Base-by-base conservation (phyloP, 2,329 filamentous ascomycete species). In the Davidsoniella eucalypti region DNA sequence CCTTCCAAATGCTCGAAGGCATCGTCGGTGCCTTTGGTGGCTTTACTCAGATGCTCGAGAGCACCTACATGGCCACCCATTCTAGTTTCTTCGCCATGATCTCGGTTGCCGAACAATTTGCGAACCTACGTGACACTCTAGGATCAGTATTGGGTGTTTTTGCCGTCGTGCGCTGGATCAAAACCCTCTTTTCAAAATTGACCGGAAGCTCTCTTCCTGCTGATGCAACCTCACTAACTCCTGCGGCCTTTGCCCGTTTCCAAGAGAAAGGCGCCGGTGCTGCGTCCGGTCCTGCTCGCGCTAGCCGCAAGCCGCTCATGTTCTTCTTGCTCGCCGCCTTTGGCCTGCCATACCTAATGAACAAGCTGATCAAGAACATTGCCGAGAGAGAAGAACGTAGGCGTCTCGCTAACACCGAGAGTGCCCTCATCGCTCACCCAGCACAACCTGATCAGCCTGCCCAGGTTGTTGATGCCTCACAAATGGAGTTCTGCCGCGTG, bases 21-120 rank as follows among this genome's bases (percentile, higher is more conserved):
- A 84, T 98, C 52, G 92, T 98, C 12, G 86, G 87, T 21, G 88
- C 92, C 2, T 98, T 98, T 69, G 88, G 88, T 17, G 92, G 93
- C 0, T 96, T 98, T 62, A 87, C 93, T 10, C 92, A 98, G 69
- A 98, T 98, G 92, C 74, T 98, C 25, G 92, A 98, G 68, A 96
- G 92, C 70, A 96, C 92, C 9, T 98, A 95, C 60, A 98, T 98
- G 93, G 92, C 93, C 26, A 98, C 92, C 0, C 92, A 98, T 66
- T 95, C 88, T 5, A 94, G 87, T 49, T 98, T 98, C 66, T 98
- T 96, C 61, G 92, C 92, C 50, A 96, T 98, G 88, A 85, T 98
- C 38, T 92, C 90, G 7, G 93, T 98, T 38, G 92, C 92, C 46
- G 93, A 98, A 64, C 92, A 98, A 64, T 93, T 98, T 58, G 84